phyloP scores from a whole-genome alignment of 306 rosid species.

The Casuarina cunninghamiana region DNA sequence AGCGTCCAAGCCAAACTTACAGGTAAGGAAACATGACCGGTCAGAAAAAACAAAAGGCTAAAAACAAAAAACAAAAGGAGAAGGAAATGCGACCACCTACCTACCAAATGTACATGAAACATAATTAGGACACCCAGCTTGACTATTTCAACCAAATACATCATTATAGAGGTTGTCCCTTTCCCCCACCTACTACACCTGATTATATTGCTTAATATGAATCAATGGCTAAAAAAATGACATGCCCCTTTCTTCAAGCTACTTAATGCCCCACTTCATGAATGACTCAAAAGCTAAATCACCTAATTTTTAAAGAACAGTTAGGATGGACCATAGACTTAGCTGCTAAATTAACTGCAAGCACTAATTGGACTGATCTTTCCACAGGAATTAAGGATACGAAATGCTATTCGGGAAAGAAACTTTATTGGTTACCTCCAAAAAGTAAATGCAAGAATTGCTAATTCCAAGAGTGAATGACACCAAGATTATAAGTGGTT shows the following conservation, averaged over 20 bases:
- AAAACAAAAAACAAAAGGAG: neutral
- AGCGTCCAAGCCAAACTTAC: neutral
- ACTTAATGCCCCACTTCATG: neutral
- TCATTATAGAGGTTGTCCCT: neutral
- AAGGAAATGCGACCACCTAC: neutral
- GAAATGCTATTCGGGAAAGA: neutral
- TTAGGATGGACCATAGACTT: neutral
- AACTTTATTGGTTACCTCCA: neutral
- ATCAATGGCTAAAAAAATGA: neutral
- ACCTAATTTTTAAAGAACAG: neutral
- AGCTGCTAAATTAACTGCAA: neutral
- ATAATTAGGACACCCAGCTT: neutral
- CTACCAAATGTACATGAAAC: neutral
- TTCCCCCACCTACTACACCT: constrained; percentile 1
- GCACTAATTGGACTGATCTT: neutral
- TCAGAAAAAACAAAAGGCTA: no score
- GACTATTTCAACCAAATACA: neutral
- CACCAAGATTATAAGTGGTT: neutral
- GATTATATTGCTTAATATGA: neutral
- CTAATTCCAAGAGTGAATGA: neutral
- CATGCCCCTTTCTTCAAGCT: neutral
- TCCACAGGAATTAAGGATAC: neutral
- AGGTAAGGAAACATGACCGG: neutral
- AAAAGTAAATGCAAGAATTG: neutral
- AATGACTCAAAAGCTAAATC: neutral